phyloP scores from a whole-genome alignment of 164 flowering plant species.

The Nymphaea colorata region DNA sequence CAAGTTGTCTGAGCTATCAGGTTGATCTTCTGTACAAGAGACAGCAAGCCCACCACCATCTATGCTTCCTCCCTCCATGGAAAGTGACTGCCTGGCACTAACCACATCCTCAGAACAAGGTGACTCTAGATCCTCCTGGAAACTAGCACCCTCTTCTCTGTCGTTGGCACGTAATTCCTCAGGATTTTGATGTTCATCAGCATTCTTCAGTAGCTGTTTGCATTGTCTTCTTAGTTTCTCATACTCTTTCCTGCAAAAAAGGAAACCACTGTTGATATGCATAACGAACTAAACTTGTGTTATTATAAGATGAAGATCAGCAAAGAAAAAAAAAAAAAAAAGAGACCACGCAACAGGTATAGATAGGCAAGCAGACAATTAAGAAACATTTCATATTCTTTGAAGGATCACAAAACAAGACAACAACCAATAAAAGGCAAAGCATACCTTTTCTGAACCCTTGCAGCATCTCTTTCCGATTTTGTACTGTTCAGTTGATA shows the following conservation, averaged over 20 bases:
- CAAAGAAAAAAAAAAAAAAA: no score
- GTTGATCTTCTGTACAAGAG: neutral
- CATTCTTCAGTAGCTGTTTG: slow-evolving; percentile 15
- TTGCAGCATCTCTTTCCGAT: slow-evolving; percentile 38
- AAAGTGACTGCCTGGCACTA: slow-evolving; percentile 82
- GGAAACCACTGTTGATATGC: no score
- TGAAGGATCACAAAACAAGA: no score
- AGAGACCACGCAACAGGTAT: no score
- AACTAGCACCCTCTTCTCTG: slow-evolving; percentile 10
- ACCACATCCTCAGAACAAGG: slow-evolving; percentile 62
- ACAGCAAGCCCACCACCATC: slow-evolving; percentile 8
- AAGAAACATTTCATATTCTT: no score
- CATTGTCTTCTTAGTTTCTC: slow-evolving; percentile 37
- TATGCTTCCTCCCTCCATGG: slow-evolving; percentile 43
- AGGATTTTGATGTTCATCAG: slow-evolving; percentile 7
- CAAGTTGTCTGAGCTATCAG: neutral
- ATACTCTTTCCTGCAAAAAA: slow-evolving; percentile 37
- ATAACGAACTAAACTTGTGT: no score
- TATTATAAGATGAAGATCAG: no score
- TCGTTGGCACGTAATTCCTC: slow-evolving; percentile 4
- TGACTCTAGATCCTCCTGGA: slow-evolving; percentile 22
- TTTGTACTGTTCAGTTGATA: slow-evolving; percentile 43
- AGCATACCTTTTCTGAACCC: slow-evolving; percentile 32
- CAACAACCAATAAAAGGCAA: no score
- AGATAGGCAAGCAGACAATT: no score